Percentiles rank a stretch among this genome's conserved stretches.
Conservation (phyloP, 805 yeast species). For the Nakazawaea wyomingensis region DNA sequence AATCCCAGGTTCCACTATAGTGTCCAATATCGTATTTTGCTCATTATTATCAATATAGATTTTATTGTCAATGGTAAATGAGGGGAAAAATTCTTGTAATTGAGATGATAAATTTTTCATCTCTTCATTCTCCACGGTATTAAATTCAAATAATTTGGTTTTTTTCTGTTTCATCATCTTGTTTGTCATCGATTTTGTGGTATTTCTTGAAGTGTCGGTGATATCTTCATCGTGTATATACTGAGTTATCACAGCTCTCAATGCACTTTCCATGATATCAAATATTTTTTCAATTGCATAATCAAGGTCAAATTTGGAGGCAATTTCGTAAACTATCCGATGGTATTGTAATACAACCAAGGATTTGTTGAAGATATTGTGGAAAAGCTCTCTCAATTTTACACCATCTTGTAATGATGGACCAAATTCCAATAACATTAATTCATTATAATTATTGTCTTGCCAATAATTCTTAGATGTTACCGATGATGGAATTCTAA, state of each 20-base stretch:
- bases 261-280: conserved; percentile 36
- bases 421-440: conserved; percentile 15
- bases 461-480: conserved; percentile 14
- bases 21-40: conserved; percentile 51
- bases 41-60: conserved; percentile 55
- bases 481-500: conserved; percentile 37
- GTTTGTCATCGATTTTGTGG: conserved; percentile 11
- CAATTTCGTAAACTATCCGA: conserved; percentile 57
- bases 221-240: conserved; percentile 32
- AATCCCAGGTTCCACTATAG: conserved; percentile 63
- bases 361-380: conserved; percentile 60
- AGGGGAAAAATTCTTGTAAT: conserved; percentile 68
- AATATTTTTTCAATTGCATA: conserved; percentile 33
- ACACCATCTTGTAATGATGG: conserved; percentile 7
- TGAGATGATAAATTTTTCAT: conserved; percentile 8
- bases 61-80: conserved; percentile 38
- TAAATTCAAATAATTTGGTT: conserved; percentile 12
- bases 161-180: conserved; percentile 20
- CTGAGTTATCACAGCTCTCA: conserved; percentile 30
- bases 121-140: conserved; percentile 5
- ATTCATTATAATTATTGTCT: neutral
- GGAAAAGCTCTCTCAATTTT: conserved; percentile 64
- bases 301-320: conserved; percentile 21
- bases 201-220: conserved; percentile 13
- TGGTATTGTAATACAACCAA: conserved; percentile 66